Evolutionary conservation across 805 yeast genomes (phyloP).

Genomic region (Ogataea populi-albae): DNA sequence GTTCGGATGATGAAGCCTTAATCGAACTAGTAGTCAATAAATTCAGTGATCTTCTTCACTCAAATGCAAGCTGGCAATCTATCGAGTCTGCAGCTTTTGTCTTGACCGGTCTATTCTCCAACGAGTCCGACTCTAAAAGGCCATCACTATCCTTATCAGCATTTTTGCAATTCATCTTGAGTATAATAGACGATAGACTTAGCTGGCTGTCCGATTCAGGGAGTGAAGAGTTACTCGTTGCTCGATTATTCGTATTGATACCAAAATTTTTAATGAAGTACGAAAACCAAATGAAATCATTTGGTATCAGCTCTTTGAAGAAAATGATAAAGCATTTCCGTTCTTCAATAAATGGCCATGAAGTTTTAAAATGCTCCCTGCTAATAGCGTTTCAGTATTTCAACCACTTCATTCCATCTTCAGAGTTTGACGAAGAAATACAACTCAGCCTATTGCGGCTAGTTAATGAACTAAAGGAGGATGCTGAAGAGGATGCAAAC

Average conservation of each 20-base stretch:
- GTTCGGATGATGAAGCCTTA: slow-evolving; percentile 34
- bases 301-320: slow-evolving; percentile 27
- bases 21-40: slow-evolving; percentile 22
- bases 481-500: slow-evolving; percentile 78
- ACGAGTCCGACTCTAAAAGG: slow-evolving; percentile 29
- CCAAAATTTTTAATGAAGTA: slow-evolving; percentile 61
- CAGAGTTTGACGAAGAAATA: slow-evolving; percentile 23
- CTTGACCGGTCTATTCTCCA: slow-evolving; percentile 41
- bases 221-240: slow-evolving; percentile 37
- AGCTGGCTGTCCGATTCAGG: slow-evolving; percentile 16
- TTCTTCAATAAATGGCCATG: slow-evolving; percentile 18
- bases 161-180: slow-evolving; percentile 21
- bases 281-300: slow-evolving; percentile 26
- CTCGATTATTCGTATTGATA: slow-evolving; percentile 48
- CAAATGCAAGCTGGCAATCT: slow-evolving; percentile 25
- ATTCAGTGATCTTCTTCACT: slow-evolving; percentile 10
- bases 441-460: slow-evolving; percentile 32
- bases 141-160: slow-evolving; percentile 23
- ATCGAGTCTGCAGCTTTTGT: slow-evolving; percentile 43
- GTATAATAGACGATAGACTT: slow-evolving; percentile 12
- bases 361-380: slow-evolving; percentile 28
- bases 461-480: slow-evolving; percentile 47
- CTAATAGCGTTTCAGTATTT: slow-evolving; percentile 55
- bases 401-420: slow-evolving; percentile 23
- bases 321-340: slow-evolving; percentile 25